Evolutionary conservation across 164 flowering plant genomes (phyloP), one percentile per base, ranked within the genome.

Genomic region (Warburgia ugandensis): DNA sequence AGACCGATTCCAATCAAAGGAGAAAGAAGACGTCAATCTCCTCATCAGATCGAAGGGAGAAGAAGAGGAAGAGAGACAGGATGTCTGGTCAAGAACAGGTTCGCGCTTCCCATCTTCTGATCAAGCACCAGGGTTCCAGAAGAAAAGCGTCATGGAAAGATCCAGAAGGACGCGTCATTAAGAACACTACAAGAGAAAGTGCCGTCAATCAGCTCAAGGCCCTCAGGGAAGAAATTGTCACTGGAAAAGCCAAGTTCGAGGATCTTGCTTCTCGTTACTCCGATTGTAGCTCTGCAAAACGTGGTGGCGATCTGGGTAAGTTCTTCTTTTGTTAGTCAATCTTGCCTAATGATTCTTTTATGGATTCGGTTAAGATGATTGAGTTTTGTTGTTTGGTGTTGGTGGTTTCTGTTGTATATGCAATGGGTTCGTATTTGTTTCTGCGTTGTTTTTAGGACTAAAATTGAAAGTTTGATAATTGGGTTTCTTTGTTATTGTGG

Each of bases 221-320:
- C 48, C 36, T 92, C 54, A 75, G 83, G 20, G 85, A 77, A 0
- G 85, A 84, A 41, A 82, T 88, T 65, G 59, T 82, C 42, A 61
- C 79, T 20, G 99, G 95, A 28, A 74, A 80, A 19, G 73, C 80
- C 28, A 73, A 74, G 62, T 92, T 88, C 63, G 76, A 70, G 32
- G 97, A 86, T 16, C 32, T 88, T 45, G 96, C 97, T 42, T 13
- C 84, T 42, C 62, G 76, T 6, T 28, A 63, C 70, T 86, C 97
- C 39, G 94, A 92, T 57, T 92, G 99, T 62, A 83, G 83, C 79
- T 92, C 99, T 16, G 99, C 97, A 54, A 86, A 92, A 54, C 99
- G 99, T 55, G 95, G 97, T 56, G 99, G 97, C 32, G 95, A 92
- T 79, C 87, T 92, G 29, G 97, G 97, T 92, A 23, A 12, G 75